A percentile compares a stretch with the other conserved stretches of the same genome.
phyloP scores from a whole-genome alignment of 495 filamentous ascomycete species.

The Penicillium macrosclerotiorum region DNA sequence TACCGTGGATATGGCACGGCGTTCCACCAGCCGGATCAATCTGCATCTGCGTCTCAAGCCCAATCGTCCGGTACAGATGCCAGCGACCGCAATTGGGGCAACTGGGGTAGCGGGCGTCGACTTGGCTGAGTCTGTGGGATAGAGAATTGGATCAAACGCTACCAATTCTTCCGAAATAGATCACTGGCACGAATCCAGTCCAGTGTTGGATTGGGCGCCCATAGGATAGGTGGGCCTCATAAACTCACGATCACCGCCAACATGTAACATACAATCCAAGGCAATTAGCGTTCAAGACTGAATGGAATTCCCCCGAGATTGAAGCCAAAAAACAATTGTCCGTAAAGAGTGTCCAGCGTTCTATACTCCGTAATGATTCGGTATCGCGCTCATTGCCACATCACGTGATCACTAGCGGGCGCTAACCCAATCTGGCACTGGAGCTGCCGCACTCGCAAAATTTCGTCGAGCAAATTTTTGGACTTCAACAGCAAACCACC shows the following conservation, averaged over 20 bases:
- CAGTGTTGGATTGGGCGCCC: no score
- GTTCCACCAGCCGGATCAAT: constrained; percentile 25
- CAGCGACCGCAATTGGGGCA: constrained; percentile 58
- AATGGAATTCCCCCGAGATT: no score
- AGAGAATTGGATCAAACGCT: no score
- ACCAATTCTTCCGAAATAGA: no score
- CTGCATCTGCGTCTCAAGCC: constrained; percentile 30
- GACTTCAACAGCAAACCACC: constrained; percentile 24
- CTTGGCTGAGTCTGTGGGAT: constrained; percentile 57
- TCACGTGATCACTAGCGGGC: constrained; percentile 14
- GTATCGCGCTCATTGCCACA: not conserved
- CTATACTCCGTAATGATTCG: no score
- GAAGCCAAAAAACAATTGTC: not conserved
- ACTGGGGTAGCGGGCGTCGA: constrained; percentile 63
- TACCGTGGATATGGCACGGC: constrained; percentile 61
- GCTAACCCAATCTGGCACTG: constrained; percentile 28
- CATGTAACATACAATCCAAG: no score
- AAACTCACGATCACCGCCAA: no score
- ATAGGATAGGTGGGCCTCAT: no score
- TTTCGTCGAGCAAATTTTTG: constrained; percentile 34
- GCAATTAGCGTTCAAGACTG: no score
- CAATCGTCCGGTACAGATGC: constrained; percentile 29
- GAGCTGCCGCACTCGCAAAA: constrained; percentile 41
- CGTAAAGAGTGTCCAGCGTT: not conserved
- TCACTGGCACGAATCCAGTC: no score